Evolutionary conservation across 1,284 basidiomycete genomes (phyloP), one percentile per base, ranked within the genome.

Genomic region (Rhodotorula sp.): DNA sequence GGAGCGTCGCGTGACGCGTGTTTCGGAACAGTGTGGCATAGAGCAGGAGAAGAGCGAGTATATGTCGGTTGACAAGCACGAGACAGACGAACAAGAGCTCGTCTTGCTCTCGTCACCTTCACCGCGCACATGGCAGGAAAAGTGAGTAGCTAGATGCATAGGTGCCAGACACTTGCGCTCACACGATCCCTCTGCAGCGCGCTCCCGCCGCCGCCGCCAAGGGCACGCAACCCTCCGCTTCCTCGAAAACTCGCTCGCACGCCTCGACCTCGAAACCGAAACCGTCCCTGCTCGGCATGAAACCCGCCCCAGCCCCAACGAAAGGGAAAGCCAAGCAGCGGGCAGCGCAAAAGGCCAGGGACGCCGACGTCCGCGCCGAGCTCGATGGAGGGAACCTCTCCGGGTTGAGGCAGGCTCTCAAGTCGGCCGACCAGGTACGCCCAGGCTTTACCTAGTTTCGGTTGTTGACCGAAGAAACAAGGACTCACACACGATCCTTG

Each of bases 201-300:
- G 34, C 49, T 16, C 5, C 49, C n/a, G 1, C 65, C 54, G 29
- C 26, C 26, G 10, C 54, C 26, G 23, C 54, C 4, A 56, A 56
- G 29, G 49, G 49, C 15, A 7, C 47, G 5, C 3, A 21, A 15
- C 48, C 29, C 31, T n/a, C 54, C 12, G 31, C 56, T 3, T 43
- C 66, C 20, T 16, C 48, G 48, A 46, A 62, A n/a, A 43, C 56
- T 26, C 60, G 60, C 43, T 58, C 67, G 56, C 34, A 34, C 15
- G 18, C 63, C 14, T 34, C 63, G 0, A 31, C 52, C 15, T 16
- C 31, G 26, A 48, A 26, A 3, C 15, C 29, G 43, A 68, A 68
- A 39, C 67, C 67, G 34, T 68, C 67, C 20, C 67, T 68, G n/a
- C 67, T 68, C 48, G 39, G 34, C 3, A 57, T 63, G 34, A 68